Percentiles rank a stretch among this genome's conserved stretches.
These are phyloP conservation scores for Leccinum uliginosum DNA, from an alignment of 768 basidiomycete genomes.

Conservation along the genomic window DNA sequence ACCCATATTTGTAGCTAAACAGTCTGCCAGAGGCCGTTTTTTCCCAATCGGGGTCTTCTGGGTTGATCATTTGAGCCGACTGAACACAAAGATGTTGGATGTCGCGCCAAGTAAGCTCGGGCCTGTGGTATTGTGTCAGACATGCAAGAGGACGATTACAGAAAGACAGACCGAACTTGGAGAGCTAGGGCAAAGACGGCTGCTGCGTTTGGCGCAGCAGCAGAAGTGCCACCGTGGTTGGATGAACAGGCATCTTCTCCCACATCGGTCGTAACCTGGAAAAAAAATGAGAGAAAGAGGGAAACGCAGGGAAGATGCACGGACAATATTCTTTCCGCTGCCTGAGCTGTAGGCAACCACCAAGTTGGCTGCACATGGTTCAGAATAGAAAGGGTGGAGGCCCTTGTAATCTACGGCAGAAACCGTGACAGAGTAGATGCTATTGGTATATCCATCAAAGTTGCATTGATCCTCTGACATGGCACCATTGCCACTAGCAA, in stretches of 20 bases:
- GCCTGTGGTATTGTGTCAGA: conserved; percentile 41
- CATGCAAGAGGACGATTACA: not conserved
- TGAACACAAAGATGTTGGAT: conserved; percentile 85
- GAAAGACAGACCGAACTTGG: conserved; percentile 62
- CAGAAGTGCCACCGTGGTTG: conserved; percentile 93
- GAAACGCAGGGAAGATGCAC: conserved; percentile 28
- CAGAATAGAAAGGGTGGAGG: conserved; percentile 94
- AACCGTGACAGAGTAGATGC: conserved; percentile 93
- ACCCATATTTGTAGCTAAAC: conserved; percentile 94
- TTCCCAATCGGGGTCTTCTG: conserved; percentile 94
- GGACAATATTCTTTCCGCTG: conserved; percentile 86
- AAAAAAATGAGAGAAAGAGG: conserved; percentile 13
- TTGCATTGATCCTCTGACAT: conserved; percentile 93
- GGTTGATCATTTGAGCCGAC: conserved; percentile 74
- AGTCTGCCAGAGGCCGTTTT: conserved; percentile 47
- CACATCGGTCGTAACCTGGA: conserved; percentile 89
- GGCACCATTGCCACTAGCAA: conserved; percentile 96
- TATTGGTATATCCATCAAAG: conserved; percentile 98
- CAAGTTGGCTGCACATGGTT: conserved; percentile 97
- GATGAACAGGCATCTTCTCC: conserved; percentile 79
- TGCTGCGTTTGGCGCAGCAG: conserved; percentile 94
- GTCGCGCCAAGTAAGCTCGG: conserved; percentile 96
- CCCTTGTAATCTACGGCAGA: conserved; percentile 94
- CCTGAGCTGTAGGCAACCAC: conserved; percentile 96
- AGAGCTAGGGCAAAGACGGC: conserved; percentile 91